Conservation (phyloP, 2,329 filamentous ascomycete species). For the Fusarium oligoseptatum region DNA sequence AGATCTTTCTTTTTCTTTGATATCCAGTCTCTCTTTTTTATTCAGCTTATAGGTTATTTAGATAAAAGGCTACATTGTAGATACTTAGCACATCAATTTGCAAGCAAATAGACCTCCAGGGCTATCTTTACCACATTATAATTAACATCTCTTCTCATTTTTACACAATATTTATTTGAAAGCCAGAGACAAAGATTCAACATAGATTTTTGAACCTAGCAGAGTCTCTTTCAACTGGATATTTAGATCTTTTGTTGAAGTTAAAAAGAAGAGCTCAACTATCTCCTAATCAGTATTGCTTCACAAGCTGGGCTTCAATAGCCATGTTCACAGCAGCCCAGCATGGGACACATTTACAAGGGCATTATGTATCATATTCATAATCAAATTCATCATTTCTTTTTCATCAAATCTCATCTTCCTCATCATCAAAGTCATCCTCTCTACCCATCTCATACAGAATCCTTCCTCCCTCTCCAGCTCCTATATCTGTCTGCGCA, state of each 20-base stretch:
- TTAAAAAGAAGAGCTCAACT: not conserved
- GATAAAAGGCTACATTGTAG: not conserved
- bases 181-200: not conserved
- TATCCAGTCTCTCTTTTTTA: too few species aligned
- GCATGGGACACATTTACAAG: not conserved
- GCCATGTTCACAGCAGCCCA: not conserved
- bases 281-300: not conserved
- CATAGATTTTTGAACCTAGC: not conserved
- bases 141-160: not conserved
- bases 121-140: not conserved
- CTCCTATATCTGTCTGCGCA: constrained; percentile 84
- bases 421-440: constrained; percentile 96
- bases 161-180: not conserved
- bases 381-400: not conserved
- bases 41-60: too few species aligned
- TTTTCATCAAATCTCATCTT: constrained; percentile 81
- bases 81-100: not conserved
- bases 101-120: not conserved
- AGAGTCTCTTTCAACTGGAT: not conserved
- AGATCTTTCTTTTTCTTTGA: too few species aligned
- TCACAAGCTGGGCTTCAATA: not conserved
- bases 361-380: constrained; percentile 6
- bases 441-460: constrained; percentile 97
- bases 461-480: constrained; percentile 90
- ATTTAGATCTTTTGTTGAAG: not conserved